Evolutionary conservation across 2,329 filamentous ascomycete species (phyloP), one percentile per base, ranked within the genome.

Genomic region (Fusarium ramigenum): DNA sequence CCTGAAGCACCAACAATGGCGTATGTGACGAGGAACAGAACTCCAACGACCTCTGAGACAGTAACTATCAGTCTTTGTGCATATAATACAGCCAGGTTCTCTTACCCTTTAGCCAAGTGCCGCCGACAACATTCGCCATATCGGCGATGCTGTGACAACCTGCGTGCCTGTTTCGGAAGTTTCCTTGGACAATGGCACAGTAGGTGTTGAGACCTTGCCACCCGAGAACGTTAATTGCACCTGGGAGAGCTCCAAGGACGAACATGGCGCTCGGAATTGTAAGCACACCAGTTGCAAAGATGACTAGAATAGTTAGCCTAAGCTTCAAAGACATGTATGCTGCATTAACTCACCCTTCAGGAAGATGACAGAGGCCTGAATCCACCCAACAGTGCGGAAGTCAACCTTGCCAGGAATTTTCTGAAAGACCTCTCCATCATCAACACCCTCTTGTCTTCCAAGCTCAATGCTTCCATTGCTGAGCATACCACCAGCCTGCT

Each of bases 111-210:
- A 87, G 73, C 70, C 86, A 80, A 3, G 78, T 74, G 0, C 89
- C 89, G 3, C 89, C 88, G 1, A 91, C 84, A 0, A 88, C 82
- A 28, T 86, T 79, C 3, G 87, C 88, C 88, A 91, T 91, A 66
- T 76, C 74, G 6, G 74, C 74, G 44, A 80, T 58, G 39, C 71
- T 82, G 61, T 84, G 83, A 54, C 83, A 84, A 4, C 81, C 81
- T 0, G 80, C 78, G 44, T 84, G 82, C 9, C 69, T 62, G 65
- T 83, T 82, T 40, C 83, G 79, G 68, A 84, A 84, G 74, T 83
- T 80, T 56, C 81, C 81, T 61, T 83, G 82, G 19, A 84, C 60
- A 37, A 84, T 81, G 43, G 82, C 82, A 57, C 80, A 81, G 70
- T 84, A 83, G 0, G 82, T 83, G 72, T 84, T 84, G 28, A 84